These are phyloP conservation scores for Claviceps fusiformis DNA, from an alignment of 2,329 filamentous ascomycete genomes.

Conservation along the genomic window DNA sequence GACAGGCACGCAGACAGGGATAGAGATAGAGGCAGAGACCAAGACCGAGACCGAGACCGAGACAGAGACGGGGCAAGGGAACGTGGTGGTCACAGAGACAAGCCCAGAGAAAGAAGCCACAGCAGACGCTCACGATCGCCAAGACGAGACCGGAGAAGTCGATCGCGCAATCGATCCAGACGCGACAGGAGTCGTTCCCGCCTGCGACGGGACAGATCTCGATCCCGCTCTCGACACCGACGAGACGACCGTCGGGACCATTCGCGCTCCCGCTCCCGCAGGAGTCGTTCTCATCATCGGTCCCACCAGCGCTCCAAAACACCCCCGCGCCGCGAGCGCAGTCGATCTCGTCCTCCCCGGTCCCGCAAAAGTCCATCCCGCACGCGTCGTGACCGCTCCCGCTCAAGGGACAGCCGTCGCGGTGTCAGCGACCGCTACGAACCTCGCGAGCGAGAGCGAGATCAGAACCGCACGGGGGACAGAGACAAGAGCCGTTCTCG, in stretches of 20 bases:
- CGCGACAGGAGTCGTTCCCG: slow-evolving; percentile 24
- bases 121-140: slow-evolving; percentile 26
- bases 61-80: neutral
- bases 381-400: slow-evolving; percentile 9
- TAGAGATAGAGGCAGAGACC: no score
- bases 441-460: slow-evolving; percentile 11
- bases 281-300: slow-evolving; percentile 21
- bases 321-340: slow-evolving; percentile 19
- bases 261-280: slow-evolving; percentile 4
- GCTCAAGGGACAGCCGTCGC: slow-evolving; percentile 12
- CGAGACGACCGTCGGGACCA: slow-evolving; percentile 19
- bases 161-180: slow-evolving; percentile 18
- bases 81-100: slow-evolving; percentile 6
- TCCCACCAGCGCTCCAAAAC: slow-evolving; percentile 18
- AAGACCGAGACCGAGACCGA: neutral
- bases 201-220: slow-evolving; percentile 24
- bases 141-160: slow-evolving; percentile 19
- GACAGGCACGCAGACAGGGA: neutral
- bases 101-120: slow-evolving; percentile 17
- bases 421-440: slow-evolving; percentile 9
- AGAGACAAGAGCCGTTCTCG: slow-evolving; percentile 30
- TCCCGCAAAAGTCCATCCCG: slow-evolving; percentile 7
- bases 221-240: slow-evolving; percentile 25
- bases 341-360: slow-evolving; percentile 12
- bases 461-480: slow-evolving; percentile 29